phyloP scores from a whole-genome alignment of 1,284 basidiomycete genomes.

The Cutaneotrichosporon mucoides region DNA sequence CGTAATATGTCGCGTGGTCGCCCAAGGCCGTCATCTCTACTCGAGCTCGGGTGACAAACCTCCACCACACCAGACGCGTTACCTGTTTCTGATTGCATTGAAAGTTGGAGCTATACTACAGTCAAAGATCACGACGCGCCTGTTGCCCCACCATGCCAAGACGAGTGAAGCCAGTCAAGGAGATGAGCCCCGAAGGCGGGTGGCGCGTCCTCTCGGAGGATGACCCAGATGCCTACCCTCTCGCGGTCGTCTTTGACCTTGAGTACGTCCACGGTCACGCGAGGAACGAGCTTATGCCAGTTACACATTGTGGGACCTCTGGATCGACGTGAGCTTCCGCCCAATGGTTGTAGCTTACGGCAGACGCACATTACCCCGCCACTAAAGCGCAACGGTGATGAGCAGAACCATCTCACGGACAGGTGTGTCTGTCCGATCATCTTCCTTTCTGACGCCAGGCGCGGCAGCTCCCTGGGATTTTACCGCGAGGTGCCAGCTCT shows the following conservation, averaged over 20 bases:
- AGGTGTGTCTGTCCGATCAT: too few species aligned
- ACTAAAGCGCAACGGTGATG: constrained; percentile 57
- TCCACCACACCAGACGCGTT: neutral
- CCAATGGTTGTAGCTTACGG: neutral
- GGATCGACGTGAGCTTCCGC: constrained; percentile 66
- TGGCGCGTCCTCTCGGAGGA: constrained; percentile 25
- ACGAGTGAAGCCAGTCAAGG: too few species aligned
- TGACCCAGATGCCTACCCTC: constrained; percentile 54
- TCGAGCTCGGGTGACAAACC: neutral
- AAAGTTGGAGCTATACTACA: too few species aligned
- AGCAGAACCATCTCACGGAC: constrained; percentile 61
- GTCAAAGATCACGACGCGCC: too few species aligned
- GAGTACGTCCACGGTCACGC: constrained; percentile 65
- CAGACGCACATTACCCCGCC: constrained; percentile 55
- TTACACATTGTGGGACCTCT: constrained; percentile 78
- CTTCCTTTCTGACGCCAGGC: constrained; percentile 52
- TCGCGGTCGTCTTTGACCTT: constrained; percentile 74
- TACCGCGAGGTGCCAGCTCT: constrained; percentile 74
- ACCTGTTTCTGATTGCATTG: too few species aligned
- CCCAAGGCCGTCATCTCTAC: neutral
- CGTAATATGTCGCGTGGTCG: neutral
- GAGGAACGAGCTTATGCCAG: constrained; percentile 47
- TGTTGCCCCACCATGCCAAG: constrained; percentile 2
- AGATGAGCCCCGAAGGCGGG: too few species aligned
- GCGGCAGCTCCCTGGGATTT: constrained; percentile 60